Evolutionary conservation across 2,329 filamentous ascomycete genomes (phyloP), one percentile per base, ranked within the genome.

Genomic region (Helotiales sp.): DNA sequence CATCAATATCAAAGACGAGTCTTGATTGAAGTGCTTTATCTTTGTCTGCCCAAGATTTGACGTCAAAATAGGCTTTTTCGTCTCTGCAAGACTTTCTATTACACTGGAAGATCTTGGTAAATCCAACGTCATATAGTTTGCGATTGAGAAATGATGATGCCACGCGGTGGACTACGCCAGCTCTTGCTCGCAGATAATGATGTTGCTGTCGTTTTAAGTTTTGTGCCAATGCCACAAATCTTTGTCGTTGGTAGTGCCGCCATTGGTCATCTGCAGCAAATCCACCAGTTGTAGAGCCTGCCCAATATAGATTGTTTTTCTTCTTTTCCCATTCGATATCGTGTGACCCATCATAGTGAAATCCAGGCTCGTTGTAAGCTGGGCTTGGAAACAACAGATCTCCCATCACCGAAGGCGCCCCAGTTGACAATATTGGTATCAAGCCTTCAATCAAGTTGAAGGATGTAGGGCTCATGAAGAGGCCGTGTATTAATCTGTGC

Each of bases 1-100:
- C 52, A 24, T 55, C 52, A 24, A 49, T 40, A 24, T 55, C 52
- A 38, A 55, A 55, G 6, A 55, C 52, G 4, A 48, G 42, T 49
- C 25, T 12, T 12, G 42, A 55, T 36, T 31, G 22, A 22, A 48
- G 24, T 19, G 52, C 52, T 29, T 17, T 1, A 15, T 48, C 31
- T 22, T 49, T 49, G 44, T 38, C 24, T 12, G 33, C 31, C 42
- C 31, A 48, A 17, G 52, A 25, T 17, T 19, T 36, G 31, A 22
- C 19, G 1, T 49, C 13, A 44, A 48, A 55, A n/a, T 38, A 38
- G 2, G 19, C 34, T 2, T 33, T 40, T 40, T 52, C 33, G 9
- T 52, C 31, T 19, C 49, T 25, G 22, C 52, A 55, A 10, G 12
- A 27, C 12, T 5, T 22, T 19, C 13, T 30, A 5, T 36, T 34